A percentile compares a stretch with the other conserved stretches of the same genome.
Evolutionary conservation across 2,329 filamentous ascomycete genomes (phyloP).

Genomic region (Paracamarosporium sp.): DNA sequence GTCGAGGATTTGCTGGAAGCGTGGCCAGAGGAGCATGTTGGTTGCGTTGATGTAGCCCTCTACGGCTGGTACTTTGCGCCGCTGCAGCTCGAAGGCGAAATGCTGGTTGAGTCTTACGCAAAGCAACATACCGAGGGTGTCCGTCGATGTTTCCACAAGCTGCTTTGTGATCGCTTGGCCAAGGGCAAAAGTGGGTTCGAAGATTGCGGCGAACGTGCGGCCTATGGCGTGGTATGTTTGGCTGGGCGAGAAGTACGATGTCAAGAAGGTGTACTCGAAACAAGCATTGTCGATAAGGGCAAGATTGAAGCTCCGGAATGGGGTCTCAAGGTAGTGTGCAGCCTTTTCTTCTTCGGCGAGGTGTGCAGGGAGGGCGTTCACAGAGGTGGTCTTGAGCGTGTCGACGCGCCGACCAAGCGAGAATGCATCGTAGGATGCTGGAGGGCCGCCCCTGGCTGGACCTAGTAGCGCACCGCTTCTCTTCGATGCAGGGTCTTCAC

Average conservation of each 20-base stretch:
- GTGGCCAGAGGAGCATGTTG: slow-evolving; percentile 95
- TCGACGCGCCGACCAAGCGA: slow-evolving; percentile 87
- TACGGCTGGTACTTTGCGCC: slow-evolving; percentile 85
- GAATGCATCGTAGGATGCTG: slow-evolving; percentile 81
- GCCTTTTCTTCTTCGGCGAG: slow-evolving; percentile 88
- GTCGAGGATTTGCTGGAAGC: slow-evolving; percentile 93
- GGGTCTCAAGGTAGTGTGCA: slow-evolving; percentile 85
- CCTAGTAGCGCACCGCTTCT: slow-evolving; percentile 56
- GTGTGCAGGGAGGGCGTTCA: slow-evolving; percentile 82
- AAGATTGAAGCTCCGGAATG: slow-evolving; percentile 94
- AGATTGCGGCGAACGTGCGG: slow-evolving; percentile 84
- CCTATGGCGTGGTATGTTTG: slow-evolving; percentile 79
- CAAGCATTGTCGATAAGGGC: slow-evolving; percentile 93
- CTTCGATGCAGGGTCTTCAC: slow-evolving; percentile 75
- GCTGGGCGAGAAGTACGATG: slow-evolving; percentile 83
- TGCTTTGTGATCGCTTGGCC: slow-evolving; percentile 78
- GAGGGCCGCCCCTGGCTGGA: slow-evolving; percentile 45
- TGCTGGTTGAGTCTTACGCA: slow-evolving; percentile 93
- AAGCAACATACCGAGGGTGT: slow-evolving; percentile 86
- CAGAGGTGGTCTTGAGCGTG: slow-evolving; percentile 74
- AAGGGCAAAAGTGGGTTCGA: slow-evolving; percentile 86
- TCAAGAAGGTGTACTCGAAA: slow-evolving; percentile 93
- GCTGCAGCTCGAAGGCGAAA: slow-evolving; percentile 90
- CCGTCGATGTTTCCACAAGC: slow-evolving; percentile 77
- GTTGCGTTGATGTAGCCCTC: slow-evolving; percentile 94